Evolutionary conservation across 805 yeast genomes (phyloP), one percentile per base, ranked within the genome.

Genomic region (Spathaspora hagerdaliae): DNA sequence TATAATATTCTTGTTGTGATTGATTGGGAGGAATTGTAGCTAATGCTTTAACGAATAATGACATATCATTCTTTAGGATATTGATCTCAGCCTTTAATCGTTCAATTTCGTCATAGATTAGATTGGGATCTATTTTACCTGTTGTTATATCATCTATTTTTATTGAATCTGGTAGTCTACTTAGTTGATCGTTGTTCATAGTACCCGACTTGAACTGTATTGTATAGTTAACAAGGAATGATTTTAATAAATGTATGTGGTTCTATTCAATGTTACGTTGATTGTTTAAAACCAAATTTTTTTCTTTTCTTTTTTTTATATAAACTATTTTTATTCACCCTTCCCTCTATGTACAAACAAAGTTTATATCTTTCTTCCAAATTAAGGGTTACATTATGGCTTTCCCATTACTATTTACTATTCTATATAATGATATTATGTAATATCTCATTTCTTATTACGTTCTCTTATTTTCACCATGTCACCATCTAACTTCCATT

Each of bases 21-120:
- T 56, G 61, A 14, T 57, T 59, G 5, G 52, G 48, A 3, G 59
- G 60, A 7, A 71, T 61, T 6, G 67, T 52, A 26, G 73, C 74
- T 24, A 71, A 50, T 0, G 75, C 65, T 44, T 63, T 60, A 31
- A 70, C 48, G 44, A 71, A 68, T 15, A 58, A 46, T 29, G 71
- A 52, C 73, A 71, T 65, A 48, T 71, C 74, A 51, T 68, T 68
- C 37, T 74, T 60, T 37, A 71, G 59, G 24, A 68, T 56, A 44
- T 70, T 71, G 44, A 71, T 62, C 36, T 79, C 77, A 5, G 61
- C 59, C 39, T 72, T 71, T 32, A 69, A 57, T 31, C 77, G 54
- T 14, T 71, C 74, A 42, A 70, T 54, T 48, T 72, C 77, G 19
- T 61, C 68, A 43, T 73, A 75, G n/a, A 81, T 65, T 5, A 72